Base-by-base conservation (phyloP, 495 filamentous ascomycete genomes). In the Penicillium paradoxum region DNA sequence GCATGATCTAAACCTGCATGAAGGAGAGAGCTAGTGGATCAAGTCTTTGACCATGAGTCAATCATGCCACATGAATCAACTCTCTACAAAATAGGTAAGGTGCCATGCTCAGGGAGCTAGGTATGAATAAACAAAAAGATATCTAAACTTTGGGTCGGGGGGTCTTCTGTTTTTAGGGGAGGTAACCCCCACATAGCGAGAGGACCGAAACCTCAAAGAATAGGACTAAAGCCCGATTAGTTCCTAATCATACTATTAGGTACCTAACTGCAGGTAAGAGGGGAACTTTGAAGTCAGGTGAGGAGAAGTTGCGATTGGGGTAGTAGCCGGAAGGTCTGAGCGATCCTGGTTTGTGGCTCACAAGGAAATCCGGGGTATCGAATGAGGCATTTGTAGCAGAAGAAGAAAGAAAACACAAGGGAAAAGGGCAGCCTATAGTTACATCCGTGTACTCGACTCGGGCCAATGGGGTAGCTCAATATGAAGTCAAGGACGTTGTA, bases 221-320 rank as follows among this genome's bases (percentile, higher is more conserved):
- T 17, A 37, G 34, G n/a, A 2, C 14, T 14, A 18, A 24, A 18
- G 19, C n/a, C 45, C 19, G 6, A 13, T 15, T 8, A 15, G n/a
- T n/a, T n/a, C n/a, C n/a, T n/a, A n/a, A n/a, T n/a, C n/a, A n/a
- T n/a, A n/a, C n/a, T n/a, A n/a, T n/a, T n/a, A n/a, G n/a, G n/a
- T n/a, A n/a, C 30, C 32, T 15, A 24, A 2, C 36, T 42, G 21
- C 19, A 37, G 24, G 24, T 25, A 36, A 34, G 49, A 51, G 29
- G 38, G 48, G 48, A n/a, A 42, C 41, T 4, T 6, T n/a, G 7
- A n/a, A 19, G 45, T 39, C 41, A 41, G 38, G 50, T 51, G 55
- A 57, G 46, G 43, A 37, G 19, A 24, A 37, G 22, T 38, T 43
- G 42, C 15, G 27, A 43, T 53, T 52, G 51, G 52, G 47, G 51